A percentile compares a stretch with the other conserved stretches of the same genome.
phyloP scores from a whole-genome alignment of 2,329 filamentous ascomycete genomes.

The Penicillium sp. region DNA sequence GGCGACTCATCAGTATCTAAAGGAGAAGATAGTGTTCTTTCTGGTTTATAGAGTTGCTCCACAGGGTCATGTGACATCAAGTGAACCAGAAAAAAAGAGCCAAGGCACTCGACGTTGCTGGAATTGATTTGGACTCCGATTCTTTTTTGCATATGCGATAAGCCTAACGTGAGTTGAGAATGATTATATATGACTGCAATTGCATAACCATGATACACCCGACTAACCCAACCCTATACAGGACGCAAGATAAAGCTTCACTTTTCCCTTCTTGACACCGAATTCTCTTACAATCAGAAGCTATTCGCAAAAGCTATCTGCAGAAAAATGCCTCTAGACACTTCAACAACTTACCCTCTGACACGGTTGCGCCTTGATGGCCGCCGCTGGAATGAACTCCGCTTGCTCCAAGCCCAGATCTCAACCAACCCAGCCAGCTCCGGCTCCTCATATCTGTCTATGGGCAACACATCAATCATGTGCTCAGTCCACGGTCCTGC shows the following conservation, averaged over 20 bases:
- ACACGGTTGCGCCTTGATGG: slow-evolving; percentile 80
- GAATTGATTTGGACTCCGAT: neutral
- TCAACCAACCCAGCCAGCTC: slow-evolving; percentile 90
- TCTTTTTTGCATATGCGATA: neutral
- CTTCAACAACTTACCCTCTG: slow-evolving; percentile 83
- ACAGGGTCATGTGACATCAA: slow-evolving; percentile 2
- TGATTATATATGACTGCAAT: neutral
- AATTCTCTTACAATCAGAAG: neutral
- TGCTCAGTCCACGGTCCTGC: slow-evolving; percentile 85
- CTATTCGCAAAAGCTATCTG: slow-evolving; percentile 13
- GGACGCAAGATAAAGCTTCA: neutral
- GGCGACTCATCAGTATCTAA: neutral
- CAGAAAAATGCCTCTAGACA: slow-evolving; percentile 81
- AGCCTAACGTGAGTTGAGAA: slow-evolving; percentile 1
- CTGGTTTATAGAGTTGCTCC: neutral
- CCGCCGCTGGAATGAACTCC: slow-evolving; percentile 94
- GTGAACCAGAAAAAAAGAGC: slow-evolving; percentile 4
- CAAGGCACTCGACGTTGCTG: neutral
- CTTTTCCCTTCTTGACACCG: neutral
- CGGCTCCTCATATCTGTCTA: slow-evolving; percentile 89
- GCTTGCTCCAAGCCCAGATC: slow-evolving; percentile 82
- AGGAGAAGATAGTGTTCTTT: neutral
- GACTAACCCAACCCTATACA: neutral
- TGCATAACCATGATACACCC: neutral
- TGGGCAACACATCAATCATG: slow-evolving; percentile 96